Evolutionary conservation across 192 early-diverging fungal species (phyloP).

Genomic region (Radiomyces spectabilis): DNA sequence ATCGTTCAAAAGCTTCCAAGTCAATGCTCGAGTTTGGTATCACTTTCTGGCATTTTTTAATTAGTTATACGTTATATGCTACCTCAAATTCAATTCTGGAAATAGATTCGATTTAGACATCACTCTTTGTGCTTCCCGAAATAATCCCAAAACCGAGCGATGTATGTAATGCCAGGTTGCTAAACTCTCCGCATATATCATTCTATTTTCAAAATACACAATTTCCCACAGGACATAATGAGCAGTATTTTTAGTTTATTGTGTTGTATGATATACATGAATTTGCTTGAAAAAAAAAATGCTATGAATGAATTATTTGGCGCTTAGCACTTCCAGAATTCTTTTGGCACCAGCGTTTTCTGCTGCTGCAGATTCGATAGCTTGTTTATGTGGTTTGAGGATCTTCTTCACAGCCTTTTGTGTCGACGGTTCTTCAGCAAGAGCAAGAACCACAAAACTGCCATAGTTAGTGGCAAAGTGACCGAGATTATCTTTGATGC

Average conservation of each 20-base stretch:
- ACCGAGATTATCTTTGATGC: conserved; percentile 15
- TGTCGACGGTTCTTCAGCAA: conserved; percentile 26
- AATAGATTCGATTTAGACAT: too few relatives aligned
- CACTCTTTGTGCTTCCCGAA: too few relatives aligned
- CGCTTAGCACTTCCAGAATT: conserved; percentile 2
- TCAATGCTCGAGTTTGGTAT: too few relatives aligned
- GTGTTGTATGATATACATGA: background rate
- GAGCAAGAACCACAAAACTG: conserved; percentile 30
- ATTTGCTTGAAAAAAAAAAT: background rate
- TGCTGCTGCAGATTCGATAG: conserved; percentile 33
- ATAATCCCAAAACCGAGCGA: too few relatives aligned
- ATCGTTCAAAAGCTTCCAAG: too few relatives aligned
- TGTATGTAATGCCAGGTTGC: too few relatives aligned
- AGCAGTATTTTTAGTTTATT: background rate
- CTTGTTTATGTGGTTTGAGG: conserved; percentile 51
- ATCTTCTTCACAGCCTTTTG: conserved; percentile 24
- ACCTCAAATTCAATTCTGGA: too few relatives aligned
- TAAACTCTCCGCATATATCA: too few relatives aligned
- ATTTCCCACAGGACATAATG: too few relatives aligned
- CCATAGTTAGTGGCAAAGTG: conserved; percentile 31
- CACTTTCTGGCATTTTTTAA: too few relatives aligned
- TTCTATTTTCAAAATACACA: too few relatives aligned
- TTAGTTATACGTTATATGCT: too few relatives aligned
- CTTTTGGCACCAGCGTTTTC: conserved; percentile 1
- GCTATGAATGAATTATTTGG: background rate